Conservation (phyloP, 192 early-diverging fungal genomes). For the Jimgerdemannia lactiflua region DNA sequence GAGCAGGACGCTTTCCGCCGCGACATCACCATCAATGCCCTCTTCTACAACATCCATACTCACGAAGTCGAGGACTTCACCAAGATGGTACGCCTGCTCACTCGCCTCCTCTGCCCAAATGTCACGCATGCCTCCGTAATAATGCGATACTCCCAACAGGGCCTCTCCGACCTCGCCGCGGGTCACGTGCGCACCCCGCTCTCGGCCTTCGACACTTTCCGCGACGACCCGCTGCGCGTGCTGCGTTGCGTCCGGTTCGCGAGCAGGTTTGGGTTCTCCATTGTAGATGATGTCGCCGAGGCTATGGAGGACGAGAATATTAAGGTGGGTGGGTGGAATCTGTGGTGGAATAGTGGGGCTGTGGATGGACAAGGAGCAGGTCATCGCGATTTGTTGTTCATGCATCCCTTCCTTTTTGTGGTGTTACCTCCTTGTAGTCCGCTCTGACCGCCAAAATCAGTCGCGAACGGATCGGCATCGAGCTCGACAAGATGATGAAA, state of each 20-base stretch:
- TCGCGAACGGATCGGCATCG: slow-evolving; percentile 86
- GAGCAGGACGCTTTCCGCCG: slow-evolving; percentile 87
- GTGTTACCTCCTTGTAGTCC: slow-evolving; percentile 16
- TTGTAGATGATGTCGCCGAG: slow-evolving; percentile 63
- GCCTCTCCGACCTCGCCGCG: slow-evolving; percentile 67
- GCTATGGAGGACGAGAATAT: slow-evolving; percentile 57
- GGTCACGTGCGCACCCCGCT: slow-evolving; percentile 90
- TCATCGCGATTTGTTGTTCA: slow-evolving; percentile 10
- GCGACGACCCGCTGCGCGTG: slow-evolving; percentile 93
- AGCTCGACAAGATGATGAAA: slow-evolving; percentile 91
- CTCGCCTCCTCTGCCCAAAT: neutral
- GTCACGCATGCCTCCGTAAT: neutral
- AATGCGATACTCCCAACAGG: slow-evolving; percentile 24
- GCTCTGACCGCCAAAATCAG: slow-evolving; percentile 84
- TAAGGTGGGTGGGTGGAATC: slow-evolving; percentile 26
- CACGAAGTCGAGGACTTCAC: slow-evolving; percentile 85
- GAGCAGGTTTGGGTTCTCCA: slow-evolving; percentile 77
- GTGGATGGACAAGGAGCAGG: neutral
- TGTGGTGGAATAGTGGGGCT: neutral
- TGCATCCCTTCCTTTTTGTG: neutral
- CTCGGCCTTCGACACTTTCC: slow-evolving; percentile 82
- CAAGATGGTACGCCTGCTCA: slow-evolving; percentile 27
- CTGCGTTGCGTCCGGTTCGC: slow-evolving; percentile 95
- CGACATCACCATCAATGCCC: slow-evolving; percentile 97
- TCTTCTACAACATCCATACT: slow-evolving; percentile 96